Evolutionary conservation across 176 grass and related monocot genomes (phyloP), one percentile per base, ranked within the genome.

Genomic region (Secale cereale): DNA sequence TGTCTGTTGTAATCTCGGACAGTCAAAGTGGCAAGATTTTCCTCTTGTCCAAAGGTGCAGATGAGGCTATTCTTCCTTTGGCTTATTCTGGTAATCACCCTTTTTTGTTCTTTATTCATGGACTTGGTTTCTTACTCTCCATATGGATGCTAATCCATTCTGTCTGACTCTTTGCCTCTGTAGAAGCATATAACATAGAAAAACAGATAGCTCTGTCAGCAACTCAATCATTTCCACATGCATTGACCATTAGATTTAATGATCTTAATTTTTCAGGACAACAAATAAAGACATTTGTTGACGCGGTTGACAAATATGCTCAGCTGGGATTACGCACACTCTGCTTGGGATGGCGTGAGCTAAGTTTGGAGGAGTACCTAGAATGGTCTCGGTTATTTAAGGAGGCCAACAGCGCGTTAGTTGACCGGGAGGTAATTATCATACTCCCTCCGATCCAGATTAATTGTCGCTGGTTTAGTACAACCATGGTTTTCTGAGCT

Each of bases 11-110:
- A 6, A 75, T 95, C 32, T 90, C 74, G 59, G 93, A 98, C 74
- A 94, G 83, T 86, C 85, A 98, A 31, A 91, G 78, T 92, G 93
- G 91, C 59, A 89, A 78, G 82, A 92, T 98, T 91, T 70, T 98
- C 67, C 96, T 98, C 13, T 91, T 98, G 79, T 93, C 91, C 48
- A 98, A 98, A 90, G 96, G 96, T 2, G 96, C 96, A 45, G 96
- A 98, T 89, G 96, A 98, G 75, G 61, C 91, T 29, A 81, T 93
- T 85, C 83, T 98, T 82, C 96, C 96, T 67, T 90, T 86, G 76
- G 86, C 93, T 85, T 84, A 93, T 90, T 78, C 89, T 77, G 93
- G 96, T 98, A 98, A 91, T 78, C 11, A 2, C 72, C 70, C 29
- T 73, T 37, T 81, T n/a, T 82, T 23, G 8, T 64, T 78, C 40